phyloP scores from a whole-genome alignment of 1,284 basidiomycete genomes.

The Leccinum solheimii region DNA sequence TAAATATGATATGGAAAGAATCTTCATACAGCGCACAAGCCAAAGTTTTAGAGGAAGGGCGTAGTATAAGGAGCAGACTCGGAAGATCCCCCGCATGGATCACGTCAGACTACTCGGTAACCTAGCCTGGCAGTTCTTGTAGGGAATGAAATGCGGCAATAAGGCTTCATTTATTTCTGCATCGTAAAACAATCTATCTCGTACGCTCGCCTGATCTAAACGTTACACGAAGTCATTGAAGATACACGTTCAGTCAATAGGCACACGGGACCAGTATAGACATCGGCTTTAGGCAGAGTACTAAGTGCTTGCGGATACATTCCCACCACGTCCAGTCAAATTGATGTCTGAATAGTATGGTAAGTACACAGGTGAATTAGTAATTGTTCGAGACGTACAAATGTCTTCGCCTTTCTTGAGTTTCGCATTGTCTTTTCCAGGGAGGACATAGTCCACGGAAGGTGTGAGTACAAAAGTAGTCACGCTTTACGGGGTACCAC shows the following conservation, averaged over 20 bases:
- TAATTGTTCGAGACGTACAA: constrained; percentile 53
- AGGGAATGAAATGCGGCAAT: background rate
- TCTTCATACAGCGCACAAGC: constrained; percentile 8
- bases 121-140: background rate
- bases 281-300: constrained; percentile 64
- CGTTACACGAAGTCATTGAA: constrained; percentile 1
- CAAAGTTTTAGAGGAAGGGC: constrained; percentile 4
- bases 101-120: background rate
- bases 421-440: constrained; percentile 83
- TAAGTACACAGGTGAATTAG: constrained; percentile 7
- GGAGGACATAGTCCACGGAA: constrained; percentile 73
- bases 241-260: constrained; percentile 19
- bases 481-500: constrained; percentile 54
- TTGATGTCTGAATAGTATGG: constrained; percentile 63
- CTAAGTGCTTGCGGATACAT: constrained; percentile 90
- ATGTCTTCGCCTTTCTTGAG: constrained; percentile 85
- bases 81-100: constrained; percentile 53
- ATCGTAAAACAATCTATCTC: constrained; percentile 14
- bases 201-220: constrained; percentile 21
- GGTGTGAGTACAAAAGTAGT: constrained; percentile 93
- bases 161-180: constrained; percentile 13
- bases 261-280: constrained; percentile 6
- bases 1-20: constrained; percentile 32
- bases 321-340: constrained; percentile 94
- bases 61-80: constrained; percentile 30